phyloP scores from a whole-genome alignment of 345 rosid genomes.

The Lumnitzera racemosa region DNA sequence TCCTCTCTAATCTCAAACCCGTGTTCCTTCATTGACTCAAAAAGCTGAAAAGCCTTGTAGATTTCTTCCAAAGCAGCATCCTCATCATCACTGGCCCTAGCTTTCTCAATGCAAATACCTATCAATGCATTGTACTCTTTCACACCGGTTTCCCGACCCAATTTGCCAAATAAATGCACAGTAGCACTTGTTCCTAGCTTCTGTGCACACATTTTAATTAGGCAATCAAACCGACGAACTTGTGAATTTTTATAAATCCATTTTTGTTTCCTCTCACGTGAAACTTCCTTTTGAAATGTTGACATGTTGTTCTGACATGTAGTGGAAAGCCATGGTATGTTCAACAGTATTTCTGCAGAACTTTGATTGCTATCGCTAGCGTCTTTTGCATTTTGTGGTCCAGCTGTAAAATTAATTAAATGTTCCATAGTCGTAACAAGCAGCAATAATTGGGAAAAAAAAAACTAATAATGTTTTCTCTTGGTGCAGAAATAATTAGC shows the following conservation, averaged over 20 bases:
- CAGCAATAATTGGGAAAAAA: too few relatives aligned
- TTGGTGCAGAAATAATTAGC: too few relatives aligned
- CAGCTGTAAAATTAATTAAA: not conserved
- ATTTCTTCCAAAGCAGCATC: constrained; percentile 36
- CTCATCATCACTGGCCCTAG: constrained; percentile 34
- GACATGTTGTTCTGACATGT: constrained; percentile 8
- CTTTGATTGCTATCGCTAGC: not conserved
- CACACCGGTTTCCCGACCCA: constrained; percentile 57
- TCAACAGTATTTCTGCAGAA: constrained; percentile 11
- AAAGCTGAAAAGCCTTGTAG: constrained; percentile 30
- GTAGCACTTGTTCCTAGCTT: constrained; percentile 47
- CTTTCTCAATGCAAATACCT: constrained; percentile 39
- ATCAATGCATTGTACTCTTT: constrained; percentile 60
- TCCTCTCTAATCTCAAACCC: constrained; percentile 57
- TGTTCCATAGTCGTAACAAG: too few relatives aligned
- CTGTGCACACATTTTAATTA: constrained; percentile 29
- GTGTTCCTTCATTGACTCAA: constrained; percentile 53
- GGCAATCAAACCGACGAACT: constrained; percentile 22
- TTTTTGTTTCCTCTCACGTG: constrained; percentile 54
- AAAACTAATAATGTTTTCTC: too few relatives aligned
- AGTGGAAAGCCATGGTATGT: constrained; percentile 32
- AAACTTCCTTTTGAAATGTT: constrained; percentile 29
- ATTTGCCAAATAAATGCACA: constrained; percentile 31
- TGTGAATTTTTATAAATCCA: constrained; percentile 31
- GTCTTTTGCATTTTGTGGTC: not conserved